phyloP scores from a whole-genome alignment of 2,329 filamentous ascomycete genomes.

The Colletotrichum australisinense region DNA sequence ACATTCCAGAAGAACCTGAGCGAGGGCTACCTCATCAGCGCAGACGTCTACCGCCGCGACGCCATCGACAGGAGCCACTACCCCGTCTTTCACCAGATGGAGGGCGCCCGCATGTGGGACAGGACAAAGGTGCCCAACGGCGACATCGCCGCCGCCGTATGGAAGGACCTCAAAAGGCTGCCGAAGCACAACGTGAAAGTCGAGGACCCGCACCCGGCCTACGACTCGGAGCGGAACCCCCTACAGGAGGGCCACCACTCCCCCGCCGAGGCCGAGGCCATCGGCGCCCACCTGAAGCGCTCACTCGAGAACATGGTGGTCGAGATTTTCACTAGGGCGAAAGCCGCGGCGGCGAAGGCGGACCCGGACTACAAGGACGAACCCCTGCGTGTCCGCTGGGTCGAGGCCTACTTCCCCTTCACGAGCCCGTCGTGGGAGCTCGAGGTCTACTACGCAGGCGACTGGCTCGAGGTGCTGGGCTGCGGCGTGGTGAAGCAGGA shows the following conservation, averaged over 20 bases:
- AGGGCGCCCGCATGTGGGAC: slow-evolving; percentile 92
- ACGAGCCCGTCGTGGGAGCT: slow-evolving; percentile 96
- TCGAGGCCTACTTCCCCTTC: slow-evolving; percentile 98
- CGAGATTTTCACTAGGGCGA: slow-evolving; percentile 85
- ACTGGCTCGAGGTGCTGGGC: slow-evolving; percentile 97
- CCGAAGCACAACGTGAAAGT: slow-evolving; percentile 81
- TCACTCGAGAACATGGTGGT: slow-evolving; percentile 91
- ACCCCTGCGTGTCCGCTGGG: slow-evolving; percentile 89
- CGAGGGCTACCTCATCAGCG: slow-evolving; percentile 88
- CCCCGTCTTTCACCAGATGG: slow-evolving; percentile 98
- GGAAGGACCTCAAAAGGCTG: slow-evolving; percentile 76
- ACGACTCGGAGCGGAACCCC: slow-evolving; percentile 83
- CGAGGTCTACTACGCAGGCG: slow-evolving; percentile 92
- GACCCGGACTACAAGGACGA: slow-evolving; percentile 68
- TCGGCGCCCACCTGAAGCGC: slow-evolving; percentile 87
- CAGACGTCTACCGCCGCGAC: slow-evolving; percentile 95
- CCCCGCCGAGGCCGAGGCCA: slow-evolving; percentile 81
- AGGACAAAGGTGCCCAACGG: slow-evolving; percentile 67
- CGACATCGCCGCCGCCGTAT: slow-evolving; percentile 74
- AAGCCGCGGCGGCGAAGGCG: slow-evolving; percentile 68
- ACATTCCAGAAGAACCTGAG: slow-evolving; percentile 79
- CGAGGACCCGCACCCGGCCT: slow-evolving; percentile 84
- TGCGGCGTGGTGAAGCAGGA: slow-evolving; percentile 89
- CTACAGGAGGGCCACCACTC: slow-evolving; percentile 80
- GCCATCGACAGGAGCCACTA: slow-evolving; percentile 96